These are phyloP conservation scores for Drechslerella coelobrocha DNA, from an alignment of 2,329 filamentous ascomycete genomes.

Conservation along the genomic window DNA sequence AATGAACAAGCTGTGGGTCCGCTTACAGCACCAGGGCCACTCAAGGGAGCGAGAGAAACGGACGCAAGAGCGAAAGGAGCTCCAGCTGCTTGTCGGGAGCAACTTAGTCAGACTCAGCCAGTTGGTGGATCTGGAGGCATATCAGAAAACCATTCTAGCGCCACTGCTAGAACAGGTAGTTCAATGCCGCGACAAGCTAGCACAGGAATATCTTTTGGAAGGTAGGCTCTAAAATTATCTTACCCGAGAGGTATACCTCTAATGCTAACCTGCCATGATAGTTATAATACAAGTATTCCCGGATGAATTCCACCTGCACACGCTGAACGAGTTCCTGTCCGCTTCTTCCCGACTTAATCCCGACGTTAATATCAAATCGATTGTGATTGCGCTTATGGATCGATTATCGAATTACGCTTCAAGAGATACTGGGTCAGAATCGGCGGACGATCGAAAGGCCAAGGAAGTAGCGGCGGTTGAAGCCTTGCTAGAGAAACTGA, in stretches of 20 bases:
- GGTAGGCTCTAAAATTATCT: constrained; percentile 59
- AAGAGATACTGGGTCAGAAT: constrained; percentile 76
- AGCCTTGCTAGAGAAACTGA: constrained; percentile 78
- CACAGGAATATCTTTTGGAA: constrained; percentile 95
- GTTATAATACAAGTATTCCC: constrained; percentile 99
- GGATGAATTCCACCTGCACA: constrained; percentile 97
- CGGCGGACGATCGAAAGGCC: constrained; percentile 74
- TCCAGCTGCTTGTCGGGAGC: constrained; percentile 93
- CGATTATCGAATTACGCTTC: constrained; percentile 93
- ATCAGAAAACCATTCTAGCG: constrained; percentile 86
- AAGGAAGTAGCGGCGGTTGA: constrained; percentile 83
- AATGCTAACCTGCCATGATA: constrained; percentile 55
- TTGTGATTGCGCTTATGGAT: constrained; percentile 98
- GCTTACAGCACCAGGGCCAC: constrained; percentile 94
- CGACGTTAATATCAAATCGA: constrained; percentile 96
- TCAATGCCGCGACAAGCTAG: constrained; percentile 93
- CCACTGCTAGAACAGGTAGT: constrained; percentile 95
- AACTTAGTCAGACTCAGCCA: constrained; percentile 95
- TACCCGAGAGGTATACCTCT: background rate
- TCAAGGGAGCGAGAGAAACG: constrained; percentile 92
- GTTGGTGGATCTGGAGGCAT: constrained; percentile 90
- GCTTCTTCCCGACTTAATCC: constrained; percentile 92
- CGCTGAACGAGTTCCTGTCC: constrained; percentile 90
- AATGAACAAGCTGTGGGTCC: constrained; percentile 99
- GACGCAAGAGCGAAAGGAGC: constrained; percentile 90